Evolutionary conservation across 2,329 filamentous ascomycete species (phyloP).

Genomic region (Penicillium sp.): DNA sequence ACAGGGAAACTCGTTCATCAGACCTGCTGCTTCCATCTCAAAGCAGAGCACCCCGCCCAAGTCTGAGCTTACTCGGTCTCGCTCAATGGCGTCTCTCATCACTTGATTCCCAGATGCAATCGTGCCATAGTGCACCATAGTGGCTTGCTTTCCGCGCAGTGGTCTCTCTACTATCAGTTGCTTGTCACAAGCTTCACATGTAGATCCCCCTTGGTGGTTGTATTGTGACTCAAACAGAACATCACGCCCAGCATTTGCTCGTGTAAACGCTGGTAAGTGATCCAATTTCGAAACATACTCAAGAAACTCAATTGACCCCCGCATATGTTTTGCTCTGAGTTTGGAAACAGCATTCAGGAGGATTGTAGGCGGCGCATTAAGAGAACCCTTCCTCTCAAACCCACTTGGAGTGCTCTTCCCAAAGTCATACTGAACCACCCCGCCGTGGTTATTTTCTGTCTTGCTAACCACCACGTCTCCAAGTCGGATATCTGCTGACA

Average conservation of each 20-base stretch:
- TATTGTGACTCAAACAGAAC: not conserved
- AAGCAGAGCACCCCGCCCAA: constrained; percentile 2
- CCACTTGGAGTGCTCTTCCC: not conserved
- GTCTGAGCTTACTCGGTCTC: not conserved
- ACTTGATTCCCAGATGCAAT: constrained; percentile 2
- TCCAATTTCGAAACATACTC: not conserved
- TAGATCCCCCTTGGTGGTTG: not conserved
- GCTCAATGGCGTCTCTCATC: not conserved
- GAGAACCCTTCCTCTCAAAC: not conserved
- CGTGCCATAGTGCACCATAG: not conserved
- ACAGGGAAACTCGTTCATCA: constrained; percentile 6
- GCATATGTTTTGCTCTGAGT: not conserved
- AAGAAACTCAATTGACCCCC: not conserved
- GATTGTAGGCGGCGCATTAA: not conserved
- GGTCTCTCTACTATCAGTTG: not conserved
- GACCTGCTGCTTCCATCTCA: constrained; percentile 3
- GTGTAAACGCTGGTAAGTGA: not conserved
- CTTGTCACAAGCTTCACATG: not conserved
- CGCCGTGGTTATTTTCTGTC: not conserved
- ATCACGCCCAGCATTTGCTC: not conserved
- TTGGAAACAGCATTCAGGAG: not conserved
- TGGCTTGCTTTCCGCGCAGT: not conserved
- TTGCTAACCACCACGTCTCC: not conserved
- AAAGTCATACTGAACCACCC: constrained; percentile 1
- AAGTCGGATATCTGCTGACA: not conserved